These are phyloP conservation scores for Castanospermum australe DNA, from an alignment of 306 rosid genomes.

Conservation along the genomic window DNA sequence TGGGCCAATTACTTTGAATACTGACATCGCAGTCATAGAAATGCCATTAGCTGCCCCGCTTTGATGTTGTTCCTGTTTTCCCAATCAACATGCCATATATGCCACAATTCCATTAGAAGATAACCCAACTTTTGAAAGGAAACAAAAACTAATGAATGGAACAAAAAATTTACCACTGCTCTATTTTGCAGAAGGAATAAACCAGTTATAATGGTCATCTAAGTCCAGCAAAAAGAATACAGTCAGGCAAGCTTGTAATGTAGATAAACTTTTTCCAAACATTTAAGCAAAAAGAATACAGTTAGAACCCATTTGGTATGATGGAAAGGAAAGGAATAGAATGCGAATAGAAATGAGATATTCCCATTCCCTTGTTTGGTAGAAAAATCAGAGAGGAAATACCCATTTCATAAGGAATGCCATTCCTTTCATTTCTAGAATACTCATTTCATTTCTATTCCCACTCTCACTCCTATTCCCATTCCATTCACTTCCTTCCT, in stretches of 20 bases:
- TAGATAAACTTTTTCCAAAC: background rate
- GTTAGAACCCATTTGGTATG: background rate
- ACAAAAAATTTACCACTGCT: slow-evolving; percentile 66
- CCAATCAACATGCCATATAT: slow-evolving; percentile 12
- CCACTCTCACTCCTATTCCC: too few relatives aligned
- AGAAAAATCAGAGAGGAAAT: too few relatives aligned
- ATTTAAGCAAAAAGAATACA: background rate
- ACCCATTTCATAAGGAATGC: too few relatives aligned
- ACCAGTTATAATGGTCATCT: slow-evolving; percentile 57
- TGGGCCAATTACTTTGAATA: slow-evolving; percentile 78
- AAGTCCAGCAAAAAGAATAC: background rate
- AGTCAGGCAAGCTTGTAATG: slow-evolving; percentile 2
- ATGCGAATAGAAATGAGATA: too few relatives aligned
- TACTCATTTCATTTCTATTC: too few relatives aligned
- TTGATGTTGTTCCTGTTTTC: slow-evolving; percentile 64
- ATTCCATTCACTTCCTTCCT: background rate
- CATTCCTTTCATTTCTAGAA: too few relatives aligned
- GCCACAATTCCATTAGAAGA: background rate
- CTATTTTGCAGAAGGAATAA: slow-evolving; percentile 68
- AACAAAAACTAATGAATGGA: background rate
- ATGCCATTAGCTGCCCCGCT: slow-evolving; percentile 86
- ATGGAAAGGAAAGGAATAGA: too few relatives aligned
- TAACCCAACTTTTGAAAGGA: background rate
- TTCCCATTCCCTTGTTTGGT: too few relatives aligned
- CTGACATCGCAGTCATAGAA: slow-evolving; percentile 76